Base-by-base conservation (phyloP, 2,329 filamentous ascomycete genomes). In the Coccinonectria pachysandricola region DNA sequence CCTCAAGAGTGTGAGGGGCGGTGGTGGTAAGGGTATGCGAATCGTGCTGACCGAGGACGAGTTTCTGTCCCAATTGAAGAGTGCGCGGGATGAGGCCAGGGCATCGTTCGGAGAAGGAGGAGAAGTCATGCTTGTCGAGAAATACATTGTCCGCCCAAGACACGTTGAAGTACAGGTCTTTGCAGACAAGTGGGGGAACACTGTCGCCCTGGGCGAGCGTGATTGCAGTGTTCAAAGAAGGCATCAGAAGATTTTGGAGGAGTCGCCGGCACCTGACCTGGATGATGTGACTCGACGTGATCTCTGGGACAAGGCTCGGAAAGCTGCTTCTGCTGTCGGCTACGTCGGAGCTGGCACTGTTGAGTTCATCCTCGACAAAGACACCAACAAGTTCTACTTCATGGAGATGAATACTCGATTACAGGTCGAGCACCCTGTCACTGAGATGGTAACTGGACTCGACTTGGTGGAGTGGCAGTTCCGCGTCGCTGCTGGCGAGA, bases 351-450 rank as follows among this genome's bases (percentile, higher is more conserved):
- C 84, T 7, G 86, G 86, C 2, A 94, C 86, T 0, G 80, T 94
- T 12, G 86, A 94, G 56, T 94, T 87, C 48, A 80, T 94, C 21
- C 77, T 93, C 5, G 85, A 94, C 53, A 81, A 85, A 49, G 75
- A 83, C 43, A 77, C 75, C 5, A 81, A 76, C 24, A 71, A 79
- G 21, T 94, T 91, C 53, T 94, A 74, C 54, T 83, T 83, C 43
- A 79, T 82, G 69, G 79, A 83, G 57, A 81, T 83, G 69, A 80
- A 84, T 47, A 95, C 91, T 0, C 71, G 91, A 26, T 63, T 98
- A 12, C 91, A 98, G 56, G 91, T 98, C 25, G 91, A 98, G 59
- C 91, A 98, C 47, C 91, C 91, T 0, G 91, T 96, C 12, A 96
- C 65, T 22, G 71, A 74, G 52, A 75, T 75, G 65, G 71, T 78